Base-by-base conservation (phyloP, 2,329 filamentous ascomycete species). In the Cryphonectria carpinicola region DNA sequence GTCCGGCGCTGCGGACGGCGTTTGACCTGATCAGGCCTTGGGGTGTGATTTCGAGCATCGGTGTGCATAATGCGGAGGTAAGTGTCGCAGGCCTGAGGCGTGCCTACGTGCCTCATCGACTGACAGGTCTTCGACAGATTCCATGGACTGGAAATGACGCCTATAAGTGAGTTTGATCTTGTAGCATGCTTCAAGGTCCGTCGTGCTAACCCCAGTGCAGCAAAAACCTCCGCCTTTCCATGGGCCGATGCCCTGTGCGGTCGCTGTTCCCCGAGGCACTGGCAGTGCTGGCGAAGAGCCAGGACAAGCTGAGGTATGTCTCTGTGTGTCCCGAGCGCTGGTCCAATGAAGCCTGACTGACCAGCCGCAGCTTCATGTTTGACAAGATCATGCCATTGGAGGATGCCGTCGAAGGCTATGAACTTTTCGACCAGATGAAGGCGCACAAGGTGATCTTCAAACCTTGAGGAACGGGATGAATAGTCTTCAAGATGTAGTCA, bases 161-260 rank as follows among this genome's bases (percentile, higher is more conserved):
- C 10, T 90, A 90, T 76, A 81, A 79, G 85, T 86, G 78, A 77
- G 82, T 79, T 25, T 14, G 43, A 25, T 65, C 54, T 32, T 19
- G n/a, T 11, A 8, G 61, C 72, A 17, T 19, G 37, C 25, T 22
- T 43, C n/a, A 56, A 54, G 43, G 25, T 35, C 61, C 25, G 5
- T 19, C 32, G 75, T 68, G 74, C 78, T 76, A 78, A 77, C 63
- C 63, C 75, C 41, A 56, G 72, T 71, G 75, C 75, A 87, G 88
- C 65, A 94, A 94, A 80, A 94, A 94, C 74, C 75, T 94, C 71
- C 88, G 86, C 61, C 75, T 94, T 43, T 90, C 93, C 79, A 93
- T 94, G 90, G 92, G 92, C 6, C 85, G 92, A 69, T 94, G 92
- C 77, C 92, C 92, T 3, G 92, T 94, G 19, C 85, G 91, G 68